A percentile compares a stretch with the other conserved stretches of the same genome.
Conservation (phyloP, 805 yeast species). For the Starmerella vitae region DNA sequence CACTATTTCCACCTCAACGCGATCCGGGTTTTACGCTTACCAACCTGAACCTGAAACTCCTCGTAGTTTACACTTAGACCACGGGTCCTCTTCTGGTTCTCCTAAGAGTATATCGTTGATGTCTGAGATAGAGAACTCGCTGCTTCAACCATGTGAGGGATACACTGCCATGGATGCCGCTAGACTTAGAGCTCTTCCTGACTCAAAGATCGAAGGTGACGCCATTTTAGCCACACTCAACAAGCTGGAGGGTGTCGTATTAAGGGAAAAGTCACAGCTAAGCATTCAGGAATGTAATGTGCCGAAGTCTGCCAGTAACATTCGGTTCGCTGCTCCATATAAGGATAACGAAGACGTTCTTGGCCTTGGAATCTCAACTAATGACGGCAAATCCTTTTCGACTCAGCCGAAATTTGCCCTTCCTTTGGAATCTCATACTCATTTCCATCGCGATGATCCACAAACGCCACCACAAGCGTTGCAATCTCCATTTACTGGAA, state of each 20-base stretch:
- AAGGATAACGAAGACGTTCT: not conserved
- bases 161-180: conserved; percentile 47
- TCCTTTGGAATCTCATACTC: not conserved
- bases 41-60: not conserved
- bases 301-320: not conserved
- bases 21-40: conserved; percentile 8
- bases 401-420: not conserved
- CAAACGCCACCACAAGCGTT: not conserved
- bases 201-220: conserved; percentile 52
- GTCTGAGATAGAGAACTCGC: conserved; percentile 20
- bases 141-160: conserved; percentile 29
- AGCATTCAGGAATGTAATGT: not conserved
- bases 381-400: not conserved
- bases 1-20: conserved; percentile 12
- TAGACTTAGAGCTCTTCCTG: conserved; percentile 74
- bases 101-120: conserved; percentile 18
- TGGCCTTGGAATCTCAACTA: not conserved
- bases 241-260: conserved; percentile 78
- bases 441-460: not conserved
- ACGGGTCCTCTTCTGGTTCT: not conserved
- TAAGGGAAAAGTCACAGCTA: too few species aligned
- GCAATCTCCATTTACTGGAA: too few species aligned
- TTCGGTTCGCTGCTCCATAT: not conserved
- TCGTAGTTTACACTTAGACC: not conserved
- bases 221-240: conserved; percentile 62